phyloP scores from a whole-genome alignment of 2,329 filamentous ascomycete species.

The Trichoderma atrobrunneum region DNA sequence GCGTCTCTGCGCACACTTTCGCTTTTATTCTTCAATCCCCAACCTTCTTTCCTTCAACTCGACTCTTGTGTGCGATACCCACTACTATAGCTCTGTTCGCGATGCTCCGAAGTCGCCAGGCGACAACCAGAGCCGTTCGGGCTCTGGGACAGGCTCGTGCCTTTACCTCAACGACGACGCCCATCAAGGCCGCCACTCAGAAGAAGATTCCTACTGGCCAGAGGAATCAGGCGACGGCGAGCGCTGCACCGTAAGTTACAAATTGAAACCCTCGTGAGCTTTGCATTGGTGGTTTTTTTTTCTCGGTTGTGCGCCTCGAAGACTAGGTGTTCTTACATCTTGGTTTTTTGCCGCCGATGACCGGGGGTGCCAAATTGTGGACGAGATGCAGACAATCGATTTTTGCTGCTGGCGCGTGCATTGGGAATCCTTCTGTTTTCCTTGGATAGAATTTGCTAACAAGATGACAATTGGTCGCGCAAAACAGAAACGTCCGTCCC shows the following conservation, averaged over 20 bases:
- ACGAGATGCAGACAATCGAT: background rate
- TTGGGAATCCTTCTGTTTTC: background rate
- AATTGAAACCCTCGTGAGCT: background rate
- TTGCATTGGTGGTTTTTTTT: background rate
- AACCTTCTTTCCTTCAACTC: background rate
- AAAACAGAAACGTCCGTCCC: slow-evolving; percentile 52
- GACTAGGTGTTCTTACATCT: background rate
- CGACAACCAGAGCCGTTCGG: slow-evolving; percentile 45
- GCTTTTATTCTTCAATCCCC: background rate
- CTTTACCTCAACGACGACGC: slow-evolving; percentile 41
- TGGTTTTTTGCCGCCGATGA: background rate
- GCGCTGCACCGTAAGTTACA: slow-evolving; percentile 23
- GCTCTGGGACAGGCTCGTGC: slow-evolving; percentile 40
- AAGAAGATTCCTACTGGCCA: slow-evolving; percentile 42
- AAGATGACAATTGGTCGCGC: slow-evolving; percentile 85
- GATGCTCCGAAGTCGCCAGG: slow-evolving; percentile 52
- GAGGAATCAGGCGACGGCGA: slow-evolving; percentile 50
- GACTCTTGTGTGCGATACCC: background rate
- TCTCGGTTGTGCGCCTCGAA: background rate
- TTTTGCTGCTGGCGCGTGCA: slow-evolving; percentile 35
- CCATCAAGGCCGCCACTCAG: slow-evolving; percentile 35
- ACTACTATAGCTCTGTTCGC: slow-evolving; percentile 23
- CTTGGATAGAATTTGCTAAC: slow-evolving; percentile 80
- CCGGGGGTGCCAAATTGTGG: slow-evolving; percentile 88
- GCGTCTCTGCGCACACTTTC: background rate